Conservation (phyloP, 192 early-diverging fungal species). For the Coemansia sp. region DNA sequence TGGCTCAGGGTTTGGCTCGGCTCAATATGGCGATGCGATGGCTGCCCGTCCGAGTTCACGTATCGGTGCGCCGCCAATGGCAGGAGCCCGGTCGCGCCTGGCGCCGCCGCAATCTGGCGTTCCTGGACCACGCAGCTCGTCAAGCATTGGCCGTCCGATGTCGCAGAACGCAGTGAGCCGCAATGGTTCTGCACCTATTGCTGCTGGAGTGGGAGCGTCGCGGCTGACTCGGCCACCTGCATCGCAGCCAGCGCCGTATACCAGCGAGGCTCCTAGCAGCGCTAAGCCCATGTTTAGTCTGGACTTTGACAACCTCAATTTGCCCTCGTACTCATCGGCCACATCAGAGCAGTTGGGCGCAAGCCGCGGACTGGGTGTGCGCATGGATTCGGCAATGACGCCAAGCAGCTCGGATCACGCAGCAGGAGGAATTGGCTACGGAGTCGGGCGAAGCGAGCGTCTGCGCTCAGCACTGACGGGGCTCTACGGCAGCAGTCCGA, state of each 20-base stretch:
- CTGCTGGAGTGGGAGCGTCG: too few species aligned
- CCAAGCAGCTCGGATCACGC: conserved; percentile 15
- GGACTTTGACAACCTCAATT: conserved; percentile 55
- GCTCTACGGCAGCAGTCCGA: neutral
- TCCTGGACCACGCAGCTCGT: neutral
- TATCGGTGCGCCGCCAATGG: conserved; percentile 10
- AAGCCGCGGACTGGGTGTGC: conserved; percentile 9
- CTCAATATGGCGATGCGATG: conserved; percentile 7
- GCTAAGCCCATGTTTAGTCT: conserved; percentile 44
- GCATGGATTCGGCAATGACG: neutral
- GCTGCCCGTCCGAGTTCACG: conserved; percentile 27
- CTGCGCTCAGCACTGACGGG: conserved; percentile 5
- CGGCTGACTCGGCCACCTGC: too few species aligned
- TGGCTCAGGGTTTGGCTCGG: conserved; percentile 34
- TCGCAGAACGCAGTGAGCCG: neutral
- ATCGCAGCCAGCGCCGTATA: neutral
- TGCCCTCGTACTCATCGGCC: conserved; percentile 44
- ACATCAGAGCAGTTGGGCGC: conserved; percentile 29
- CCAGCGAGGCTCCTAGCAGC: neutral
- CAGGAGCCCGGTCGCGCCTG: too few species aligned
- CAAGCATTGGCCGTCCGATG: conserved; percentile 2
- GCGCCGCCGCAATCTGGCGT: too few species aligned
- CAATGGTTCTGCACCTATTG: too few species aligned
- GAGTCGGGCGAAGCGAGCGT: conserved; percentile 18
- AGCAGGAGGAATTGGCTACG: conserved; percentile 35